Evolutionary conservation across 1,284 basidiomycete species (phyloP).

Genomic region (Anthracocystis setariae): DNA sequence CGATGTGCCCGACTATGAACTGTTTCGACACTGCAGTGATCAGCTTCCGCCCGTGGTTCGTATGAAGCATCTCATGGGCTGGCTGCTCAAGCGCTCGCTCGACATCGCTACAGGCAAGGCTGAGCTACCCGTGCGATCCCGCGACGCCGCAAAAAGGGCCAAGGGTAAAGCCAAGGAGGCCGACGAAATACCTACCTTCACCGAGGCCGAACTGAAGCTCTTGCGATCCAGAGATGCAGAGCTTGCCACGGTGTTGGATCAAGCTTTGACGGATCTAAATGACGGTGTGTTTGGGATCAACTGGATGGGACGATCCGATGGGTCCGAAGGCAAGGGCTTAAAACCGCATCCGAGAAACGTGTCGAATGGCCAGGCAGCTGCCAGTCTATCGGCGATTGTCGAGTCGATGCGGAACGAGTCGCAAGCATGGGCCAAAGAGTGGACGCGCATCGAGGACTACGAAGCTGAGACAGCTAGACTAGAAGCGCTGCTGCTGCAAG

Average conservation of each 20-base stretch:
- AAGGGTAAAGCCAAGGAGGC: slow-evolving; percentile 33
- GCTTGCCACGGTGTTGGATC: slow-evolving; percentile 43
- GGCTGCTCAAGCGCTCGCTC: slow-evolving; percentile 57
- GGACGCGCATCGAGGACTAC: slow-evolving; percentile 40
- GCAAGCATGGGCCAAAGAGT: slow-evolving; percentile 49
- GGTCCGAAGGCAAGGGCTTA: slow-evolving; percentile 16
- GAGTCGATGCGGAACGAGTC: slow-evolving; percentile 49
- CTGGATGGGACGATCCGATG: slow-evolving; percentile 48
- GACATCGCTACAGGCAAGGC: slow-evolving; percentile 46
- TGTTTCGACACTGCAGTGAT: slow-evolving; percentile 59
- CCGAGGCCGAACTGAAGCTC: slow-evolving; percentile 46
- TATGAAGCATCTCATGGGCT: slow-evolving; percentile 57
- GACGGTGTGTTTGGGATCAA: slow-evolving; percentile 58
- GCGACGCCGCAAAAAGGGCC: slow-evolving; percentile 30
- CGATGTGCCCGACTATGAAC: slow-evolving; percentile 57
- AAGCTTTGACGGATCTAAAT: slow-evolving; percentile 54
- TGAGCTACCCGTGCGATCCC: slow-evolving; percentile 21
- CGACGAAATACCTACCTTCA: slow-evolving; percentile 30
- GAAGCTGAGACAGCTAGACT: slow-evolving; percentile 42
- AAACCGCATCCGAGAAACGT: slow-evolving; percentile 58
- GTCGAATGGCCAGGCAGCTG: slow-evolving; percentile 48
- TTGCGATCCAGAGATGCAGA: slow-evolving; percentile 27
- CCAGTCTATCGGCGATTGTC: slow-evolving; percentile 47
- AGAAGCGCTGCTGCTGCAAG: slow-evolving; percentile 30
- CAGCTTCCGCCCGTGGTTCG: slow-evolving; percentile 57